Evolutionary conservation across 331 rosid genomes (phyloP).

Genomic region (Rosa hybrid): DNA sequence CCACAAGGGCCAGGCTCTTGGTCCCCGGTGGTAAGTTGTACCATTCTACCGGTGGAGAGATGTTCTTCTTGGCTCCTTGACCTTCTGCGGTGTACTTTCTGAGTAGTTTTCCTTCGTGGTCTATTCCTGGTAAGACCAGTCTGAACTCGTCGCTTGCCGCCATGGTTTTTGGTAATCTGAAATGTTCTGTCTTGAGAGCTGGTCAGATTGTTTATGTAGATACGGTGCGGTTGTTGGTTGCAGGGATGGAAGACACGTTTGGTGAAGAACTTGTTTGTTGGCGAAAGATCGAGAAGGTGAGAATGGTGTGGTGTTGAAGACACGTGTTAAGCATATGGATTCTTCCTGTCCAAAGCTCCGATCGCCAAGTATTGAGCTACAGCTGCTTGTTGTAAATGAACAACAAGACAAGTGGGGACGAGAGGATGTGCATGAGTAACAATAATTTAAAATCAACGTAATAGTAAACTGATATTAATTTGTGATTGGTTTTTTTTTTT

Average conservation of each 20-base stretch:
- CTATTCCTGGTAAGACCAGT: constrained; percentile 51
- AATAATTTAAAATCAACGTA: too few species aligned
- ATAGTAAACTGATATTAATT: too few species aligned
- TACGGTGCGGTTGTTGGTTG: not conserved
- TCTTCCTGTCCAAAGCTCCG: not conserved
- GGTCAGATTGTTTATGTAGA: not conserved
- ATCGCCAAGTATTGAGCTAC: too few species aligned
- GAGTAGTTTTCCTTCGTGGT: constrained; percentile 59
- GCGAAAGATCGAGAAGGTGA: not conserved
- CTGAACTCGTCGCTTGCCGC: constrained; percentile 62
- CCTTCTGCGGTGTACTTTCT: constrained; percentile 66
- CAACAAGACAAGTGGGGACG: too few species aligned
- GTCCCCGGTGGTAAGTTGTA: constrained; percentile 75
- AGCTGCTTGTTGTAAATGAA: too few species aligned
- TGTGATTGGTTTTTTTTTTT: too few species aligned
- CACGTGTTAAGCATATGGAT: not conserved
- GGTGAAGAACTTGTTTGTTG: not conserved
- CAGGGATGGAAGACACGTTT: not conserved
- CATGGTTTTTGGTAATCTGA: constrained; percentile 23
- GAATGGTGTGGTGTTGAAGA: not conserved
- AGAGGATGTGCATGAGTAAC: too few species aligned
- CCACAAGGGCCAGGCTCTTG: constrained; percentile 59
- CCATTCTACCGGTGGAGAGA: constrained; percentile 88
- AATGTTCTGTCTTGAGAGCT: not conserved
- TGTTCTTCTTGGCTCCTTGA: constrained; percentile 68